Evolutionary conservation across 805 yeast genomes (phyloP).

Genomic region (Hermanozyma aechmeae): DNA sequence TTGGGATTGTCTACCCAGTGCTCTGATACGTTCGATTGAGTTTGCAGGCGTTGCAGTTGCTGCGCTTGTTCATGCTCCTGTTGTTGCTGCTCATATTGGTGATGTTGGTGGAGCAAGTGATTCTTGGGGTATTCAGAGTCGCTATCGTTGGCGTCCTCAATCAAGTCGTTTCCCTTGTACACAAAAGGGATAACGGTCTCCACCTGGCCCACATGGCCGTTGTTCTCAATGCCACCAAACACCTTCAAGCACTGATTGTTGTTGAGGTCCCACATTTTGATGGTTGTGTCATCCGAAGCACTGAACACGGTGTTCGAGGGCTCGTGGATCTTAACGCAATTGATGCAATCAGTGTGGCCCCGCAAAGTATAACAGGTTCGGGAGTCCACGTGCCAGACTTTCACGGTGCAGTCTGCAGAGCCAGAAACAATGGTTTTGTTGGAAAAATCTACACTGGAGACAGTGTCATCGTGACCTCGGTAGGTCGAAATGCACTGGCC

Average conservation of each 20-base stretch:
- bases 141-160: constrained; percentile 35
- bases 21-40: background rate
- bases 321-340: constrained; percentile 78
- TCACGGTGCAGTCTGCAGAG: constrained; percentile 83
- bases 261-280: constrained; percentile 88
- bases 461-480: constrained; percentile 84
- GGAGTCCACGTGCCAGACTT: constrained; percentile 94
- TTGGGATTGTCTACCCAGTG: constrained; percentile 11
- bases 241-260: constrained; percentile 71
- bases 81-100: constrained; percentile 6
- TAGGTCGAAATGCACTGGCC: constrained; percentile 93
- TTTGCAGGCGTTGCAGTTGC: constrained; percentile 1
- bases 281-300: constrained; percentile 86
- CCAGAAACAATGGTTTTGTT: constrained; percentile 84
- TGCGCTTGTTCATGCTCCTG: constrained; percentile 3
- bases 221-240: constrained; percentile 64
- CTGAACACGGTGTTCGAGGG: constrained; percentile 72
- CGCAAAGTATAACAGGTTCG: constrained; percentile 86
- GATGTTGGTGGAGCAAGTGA: constrained; percentile 4
- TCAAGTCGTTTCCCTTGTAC: constrained; percentile 47
- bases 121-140: constrained; percentile 19
- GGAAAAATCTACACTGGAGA: constrained; percentile 72
- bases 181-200: constrained; percentile 85
- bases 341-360: constrained; percentile 92
- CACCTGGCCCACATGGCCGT: constrained; percentile 91